Conservation (phyloP, 2,329 filamentous ascomycete species). For the Claviceps maximensis region DNA sequence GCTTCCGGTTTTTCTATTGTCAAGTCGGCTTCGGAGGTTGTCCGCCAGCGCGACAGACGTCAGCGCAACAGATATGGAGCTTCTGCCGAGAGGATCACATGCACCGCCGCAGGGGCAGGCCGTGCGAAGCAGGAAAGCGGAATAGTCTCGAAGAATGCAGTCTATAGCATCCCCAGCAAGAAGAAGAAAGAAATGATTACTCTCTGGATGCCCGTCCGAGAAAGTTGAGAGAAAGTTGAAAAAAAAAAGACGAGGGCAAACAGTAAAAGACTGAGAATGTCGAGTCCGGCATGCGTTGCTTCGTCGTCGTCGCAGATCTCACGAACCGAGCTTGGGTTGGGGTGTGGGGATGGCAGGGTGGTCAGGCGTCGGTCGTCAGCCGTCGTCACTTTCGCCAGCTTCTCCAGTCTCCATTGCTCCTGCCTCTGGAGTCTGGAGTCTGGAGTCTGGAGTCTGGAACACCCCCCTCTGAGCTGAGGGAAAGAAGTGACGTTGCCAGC, state of each 20-base stretch:
- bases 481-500: not conserved
- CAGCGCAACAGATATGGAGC: slow-evolving; percentile 1
- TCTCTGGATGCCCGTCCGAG: not conserved
- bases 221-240: not conserved
- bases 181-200: not conserved
- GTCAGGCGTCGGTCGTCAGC: not conserved
- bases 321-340: slow-evolving; percentile 1
- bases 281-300: not conserved
- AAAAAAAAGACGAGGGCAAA: too few species aligned
- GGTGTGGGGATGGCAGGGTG: not conserved
- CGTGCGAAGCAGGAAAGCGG: not conserved
- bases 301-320: not conserved
- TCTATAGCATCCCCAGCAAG: not conserved
- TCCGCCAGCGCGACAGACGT: not conserved
- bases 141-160: not conserved
- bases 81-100: not conserved
- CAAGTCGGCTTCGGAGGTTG: not conserved
- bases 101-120: not conserved
- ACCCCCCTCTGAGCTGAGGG: not conserved
- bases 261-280: not conserved
- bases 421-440: not conserved
- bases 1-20: not conserved
- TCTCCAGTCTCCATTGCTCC: not conserved
- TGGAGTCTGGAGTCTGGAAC: not conserved
- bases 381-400: not conserved